Percentiles rank a stretch among this genome's conserved stretches.
Evolutionary conservation across 2,329 filamentous ascomycete genomes (phyloP).

Genomic region (Fonsecaea nubica): DNA sequence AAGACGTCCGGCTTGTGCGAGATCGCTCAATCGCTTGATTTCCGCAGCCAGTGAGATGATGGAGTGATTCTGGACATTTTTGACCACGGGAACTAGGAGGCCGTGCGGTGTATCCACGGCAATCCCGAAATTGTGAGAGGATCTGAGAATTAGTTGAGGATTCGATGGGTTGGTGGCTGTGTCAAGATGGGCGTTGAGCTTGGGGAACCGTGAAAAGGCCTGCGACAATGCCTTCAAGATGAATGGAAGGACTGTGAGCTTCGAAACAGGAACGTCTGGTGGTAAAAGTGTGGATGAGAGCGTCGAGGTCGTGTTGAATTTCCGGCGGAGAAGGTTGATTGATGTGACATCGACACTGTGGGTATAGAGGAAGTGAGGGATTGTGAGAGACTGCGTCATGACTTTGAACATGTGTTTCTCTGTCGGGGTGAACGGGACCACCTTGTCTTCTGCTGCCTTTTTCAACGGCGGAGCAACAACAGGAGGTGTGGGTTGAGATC

Average conservation of each 20-base stretch:
- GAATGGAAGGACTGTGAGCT: conserved; percentile 90
- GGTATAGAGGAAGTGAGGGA: conserved; percentile 94
- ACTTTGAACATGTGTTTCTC: conserved; percentile 95
- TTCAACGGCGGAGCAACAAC: not conserved
- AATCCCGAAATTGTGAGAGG: conserved; percentile 90
- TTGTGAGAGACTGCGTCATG: conserved; percentile 89
- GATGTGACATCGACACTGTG: conserved; percentile 84
- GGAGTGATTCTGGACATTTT: conserved; percentile 76
- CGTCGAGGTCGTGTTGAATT: conserved; percentile 42
- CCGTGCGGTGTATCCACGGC: conserved; percentile 92
- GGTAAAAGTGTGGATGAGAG: conserved; percentile 43
- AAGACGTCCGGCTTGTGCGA: conserved; percentile 76
- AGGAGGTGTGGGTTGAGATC: conserved; percentile 43
- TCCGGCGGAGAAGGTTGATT: conserved; percentile 69
- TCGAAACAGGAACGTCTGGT: conserved; percentile 56
- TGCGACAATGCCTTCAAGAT: conserved; percentile 93
- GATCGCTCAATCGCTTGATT: conserved; percentile 72
- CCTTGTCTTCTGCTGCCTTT: conserved; percentile 36
- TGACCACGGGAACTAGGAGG: conserved; percentile 88
- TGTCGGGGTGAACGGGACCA: conserved; percentile 69
- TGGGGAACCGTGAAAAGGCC: conserved; percentile 77
- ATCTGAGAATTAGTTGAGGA: conserved; percentile 76
- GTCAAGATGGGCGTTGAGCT: conserved; percentile 86
- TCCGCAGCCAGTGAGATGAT: conserved; percentile 79
- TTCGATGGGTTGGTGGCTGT: conserved; percentile 63